These are phyloP conservation scores for Wickerhamomyces bovis DNA, from an alignment of 805 yeast genomes.

Conservation along the genomic window DNA sequence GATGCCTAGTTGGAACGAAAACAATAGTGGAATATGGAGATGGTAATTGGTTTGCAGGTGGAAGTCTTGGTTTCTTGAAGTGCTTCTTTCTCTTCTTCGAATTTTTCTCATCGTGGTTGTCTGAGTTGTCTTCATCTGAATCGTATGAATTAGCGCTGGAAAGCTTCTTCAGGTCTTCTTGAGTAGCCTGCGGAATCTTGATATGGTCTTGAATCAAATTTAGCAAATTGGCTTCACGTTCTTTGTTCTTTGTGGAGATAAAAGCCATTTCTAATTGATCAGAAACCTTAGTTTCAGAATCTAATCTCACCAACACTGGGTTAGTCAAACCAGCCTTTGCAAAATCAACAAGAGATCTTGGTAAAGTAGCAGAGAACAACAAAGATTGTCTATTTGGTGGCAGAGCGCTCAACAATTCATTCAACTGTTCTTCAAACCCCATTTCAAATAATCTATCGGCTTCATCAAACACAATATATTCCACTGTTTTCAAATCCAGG, in stretches of 20 bases:
- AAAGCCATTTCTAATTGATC: slow-evolving; percentile 90
- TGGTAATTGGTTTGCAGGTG: slow-evolving; percentile 80
- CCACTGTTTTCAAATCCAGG: slow-evolving; percentile 73
- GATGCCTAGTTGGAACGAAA: slow-evolving; percentile 96
- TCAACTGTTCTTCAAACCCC: slow-evolving; percentile 92
- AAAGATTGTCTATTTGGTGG: slow-evolving; percentile 83
- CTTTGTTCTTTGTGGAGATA: slow-evolving; percentile 71
- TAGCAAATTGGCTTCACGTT: slow-evolving; percentile 83
- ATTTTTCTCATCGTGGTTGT: slow-evolving; percentile 42
- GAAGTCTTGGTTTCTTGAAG: slow-evolving; percentile 50
- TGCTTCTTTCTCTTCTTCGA: slow-evolving; percentile 29
- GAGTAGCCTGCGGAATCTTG: slow-evolving; percentile 73
- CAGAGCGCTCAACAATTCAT: slow-evolving; percentile 77
- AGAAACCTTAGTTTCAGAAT: slow-evolving; percentile 86
- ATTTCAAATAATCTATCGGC: slow-evolving; percentile 95
- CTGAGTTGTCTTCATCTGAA: slow-evolving; percentile 39
- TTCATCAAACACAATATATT: slow-evolving; percentile 92
- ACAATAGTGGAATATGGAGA: slow-evolving; percentile 83
- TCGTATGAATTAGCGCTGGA: slow-evolving; percentile 38
- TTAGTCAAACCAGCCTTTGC: slow-evolving; percentile 94
- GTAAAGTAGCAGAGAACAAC: slow-evolving; percentile 91
- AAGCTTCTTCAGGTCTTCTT: slow-evolving; percentile 55
- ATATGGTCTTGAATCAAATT: slow-evolving; percentile 78
- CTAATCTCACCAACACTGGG: slow-evolving; percentile 88
- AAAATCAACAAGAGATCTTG: slow-evolving; percentile 86